Evolutionary conservation across 202 grass and related monocot genomes (phyloP), one percentile per base, ranked within the genome.

Genomic region (Zoysia matrella): DNA sequence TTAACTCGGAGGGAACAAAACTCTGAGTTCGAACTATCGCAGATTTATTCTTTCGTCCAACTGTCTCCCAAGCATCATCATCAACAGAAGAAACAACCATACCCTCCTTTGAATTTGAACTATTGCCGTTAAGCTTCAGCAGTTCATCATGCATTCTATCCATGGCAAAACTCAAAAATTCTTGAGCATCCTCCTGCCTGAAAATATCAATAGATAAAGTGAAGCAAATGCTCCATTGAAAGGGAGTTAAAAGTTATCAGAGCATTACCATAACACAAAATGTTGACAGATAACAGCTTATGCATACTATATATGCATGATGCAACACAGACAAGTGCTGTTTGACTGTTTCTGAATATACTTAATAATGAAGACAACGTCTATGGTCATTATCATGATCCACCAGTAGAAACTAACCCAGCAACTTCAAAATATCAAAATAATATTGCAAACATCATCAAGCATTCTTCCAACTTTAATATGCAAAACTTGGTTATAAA

Each of bases 111-210:
- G 73, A 92, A 84, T 91, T 83, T 73, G 71, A 74, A 62, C 56
- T 64, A 70, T 80, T 70, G 13, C 88, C 88, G 22, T 93, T 91
- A 82, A 98, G 85, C 74, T 92, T 98, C 83, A 98, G 78, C 63
- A 98, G 77, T 78, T 98, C 96, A 83, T 95, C 86, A 78, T 98
- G 96, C 92, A 98, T 98, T 92, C 81, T 90, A 86, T 95, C 87
- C 92, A 98, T 90, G 43, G 89, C 79, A 83, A 95, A 98, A 80
- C 92, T 92, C 62, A 98, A 83, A 53, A 98, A 95, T 63, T 98
- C 96, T 80, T 98, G 96, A 43, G 96, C 96, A 87, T 98, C 96
- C 81, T 98, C 96, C 77, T 98, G 96, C 75, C 96, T 98, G 78
- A 15, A 94, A 72, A 90, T 83, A 61, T 55, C 5, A 39, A 83